Percentiles rank a stretch among this genome's conserved stretches.
Conservation (phyloP, 2,329 filamentous ascomycete genomes). For the Arthrobotrys iridis region DNA sequence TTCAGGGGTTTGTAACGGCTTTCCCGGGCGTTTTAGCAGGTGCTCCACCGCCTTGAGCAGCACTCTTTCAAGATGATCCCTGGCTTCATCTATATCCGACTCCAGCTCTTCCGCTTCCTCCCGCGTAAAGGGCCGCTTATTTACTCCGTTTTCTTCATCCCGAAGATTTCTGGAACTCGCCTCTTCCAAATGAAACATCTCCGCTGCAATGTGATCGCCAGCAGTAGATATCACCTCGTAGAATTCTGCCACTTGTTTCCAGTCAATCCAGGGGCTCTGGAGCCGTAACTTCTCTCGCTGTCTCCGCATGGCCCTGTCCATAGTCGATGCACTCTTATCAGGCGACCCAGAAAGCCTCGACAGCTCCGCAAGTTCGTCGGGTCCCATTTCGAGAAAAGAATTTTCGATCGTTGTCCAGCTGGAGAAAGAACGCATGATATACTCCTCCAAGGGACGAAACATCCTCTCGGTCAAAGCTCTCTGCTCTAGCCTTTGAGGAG, state of each 20-base stretch:
- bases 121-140: slow-evolving; percentile 60
- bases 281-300: slow-evolving; percentile 59
- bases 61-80: slow-evolving; percentile 74
- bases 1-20: slow-evolving; percentile 73
- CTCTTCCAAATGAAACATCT: slow-evolving; percentile 34
- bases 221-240: slow-evolving; percentile 75
- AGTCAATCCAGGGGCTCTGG: slow-evolving; percentile 70
- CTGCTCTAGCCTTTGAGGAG: slow-evolving; percentile 67
- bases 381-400: slow-evolving; percentile 65
- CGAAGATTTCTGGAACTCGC: slow-evolving; percentile 61
- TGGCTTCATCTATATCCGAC: slow-evolving; percentile 69
- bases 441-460: slow-evolving; percentile 81
- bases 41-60: slow-evolving; percentile 82
- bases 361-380: slow-evolving; percentile 36
- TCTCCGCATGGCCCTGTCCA: slow-evolving; percentile 55
- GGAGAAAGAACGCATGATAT: slow-evolving; percentile 75
- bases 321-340: slow-evolving; percentile 27
- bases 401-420: slow-evolving; percentile 77
- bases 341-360: slow-evolving; percentile 59
- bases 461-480: slow-evolving; percentile 53
- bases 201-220: slow-evolving; percentile 60
- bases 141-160: slow-evolving; percentile 71
- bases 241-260: slow-evolving; percentile 76
- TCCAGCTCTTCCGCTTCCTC: slow-evolving; percentile 53
- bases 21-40: slow-evolving; percentile 80